Evolutionary conservation across 176 grass and related monocot genomes (phyloP), one percentile per base, ranked within the genome.

Genomic region (Triticum timopheevii): DNA sequence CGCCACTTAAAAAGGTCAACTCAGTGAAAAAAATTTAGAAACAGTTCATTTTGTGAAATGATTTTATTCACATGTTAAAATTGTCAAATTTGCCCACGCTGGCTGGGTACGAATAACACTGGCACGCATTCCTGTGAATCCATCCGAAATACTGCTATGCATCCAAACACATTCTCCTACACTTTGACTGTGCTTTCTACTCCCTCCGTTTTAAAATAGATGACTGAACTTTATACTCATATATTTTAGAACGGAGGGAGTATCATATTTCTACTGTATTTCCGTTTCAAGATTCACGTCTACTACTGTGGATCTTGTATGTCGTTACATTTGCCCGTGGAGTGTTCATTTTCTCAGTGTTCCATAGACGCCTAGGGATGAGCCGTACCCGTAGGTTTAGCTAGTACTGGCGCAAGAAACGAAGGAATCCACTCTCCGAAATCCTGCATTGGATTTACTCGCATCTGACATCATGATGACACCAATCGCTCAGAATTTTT

Each of bases 401-500:
- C 47, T 49, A 15, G 47, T 27, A 77, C n/a, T 13, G 77, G 77
- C 77, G 47, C 61, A 82, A 13, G 22, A 75, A 85, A 47, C 77
- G 77, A 86, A 13, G 22, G 61, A 67, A 47, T 81, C 77, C 42
- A 25, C 40, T 56, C 82, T 66, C 23, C 3, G 47, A 76, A 85
- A 85, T 81, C 61, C 25, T 76, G 69, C 69, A 85, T 68, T 68
- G 44, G 69, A 65, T 76, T 89, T 89, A 56, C 19, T 27, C 22
- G 19, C 61, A 28, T 70, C 71, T 70, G 83, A 86, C 72, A 56
- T 77, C 88, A 86, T 71, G 71, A 77, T 83, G 64, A 25, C 88
- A 86, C 70, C 73, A 86, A 86, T 90, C 88, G 69, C 71, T 90
- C 88, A 65, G 49, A 76, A 6, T 54, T 54, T 54, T 19, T 19